Conservation (phyloP, 495 filamentous ascomycete genomes). For the Rusavskia elegans region DNA sequence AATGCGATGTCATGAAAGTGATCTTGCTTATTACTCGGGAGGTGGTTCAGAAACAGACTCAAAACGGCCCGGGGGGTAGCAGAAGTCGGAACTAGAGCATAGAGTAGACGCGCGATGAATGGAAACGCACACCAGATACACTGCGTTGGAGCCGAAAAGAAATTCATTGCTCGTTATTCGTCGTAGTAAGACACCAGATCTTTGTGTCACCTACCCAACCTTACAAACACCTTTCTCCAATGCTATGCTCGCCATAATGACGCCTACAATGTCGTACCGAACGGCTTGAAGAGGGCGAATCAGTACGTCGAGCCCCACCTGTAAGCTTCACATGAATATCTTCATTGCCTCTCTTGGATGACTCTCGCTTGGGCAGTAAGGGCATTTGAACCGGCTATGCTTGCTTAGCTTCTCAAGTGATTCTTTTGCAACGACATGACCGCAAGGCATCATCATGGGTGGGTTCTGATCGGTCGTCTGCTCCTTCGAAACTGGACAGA, state of each 20-base stretch:
- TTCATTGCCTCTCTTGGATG: slow-evolving; percentile 57
- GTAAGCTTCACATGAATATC: slow-evolving; percentile 37
- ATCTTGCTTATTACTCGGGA: too few species aligned
- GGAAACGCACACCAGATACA: too few species aligned
- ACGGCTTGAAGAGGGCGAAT: neutral
- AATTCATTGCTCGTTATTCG: neutral
- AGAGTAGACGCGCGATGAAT: too few species aligned
- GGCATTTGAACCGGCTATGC: slow-evolving; percentile 76
- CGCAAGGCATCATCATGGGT: slow-evolving; percentile 95
- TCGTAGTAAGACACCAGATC: neutral
- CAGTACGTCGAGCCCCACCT: neutral
- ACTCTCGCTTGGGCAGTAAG: slow-evolving; percentile 85
- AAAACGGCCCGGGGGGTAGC: too few species aligned
- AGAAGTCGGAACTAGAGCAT: too few species aligned
- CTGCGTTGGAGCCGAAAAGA: too few species aligned
- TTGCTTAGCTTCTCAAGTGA: slow-evolving; percentile 63
- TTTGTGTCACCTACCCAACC: neutral
- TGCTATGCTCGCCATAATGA: neutral
- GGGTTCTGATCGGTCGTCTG: slow-evolving; percentile 88
- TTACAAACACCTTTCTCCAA: neutral
- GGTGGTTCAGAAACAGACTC: too few species aligned
- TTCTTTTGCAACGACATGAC: slow-evolving; percentile 83
- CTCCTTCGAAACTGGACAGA: slow-evolving; percentile 92
- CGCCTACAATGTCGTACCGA: neutral
- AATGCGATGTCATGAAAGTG: too few species aligned